Conservation (phyloP, 139 green algal species). For the Zygnema circumcarinatum region DNA sequence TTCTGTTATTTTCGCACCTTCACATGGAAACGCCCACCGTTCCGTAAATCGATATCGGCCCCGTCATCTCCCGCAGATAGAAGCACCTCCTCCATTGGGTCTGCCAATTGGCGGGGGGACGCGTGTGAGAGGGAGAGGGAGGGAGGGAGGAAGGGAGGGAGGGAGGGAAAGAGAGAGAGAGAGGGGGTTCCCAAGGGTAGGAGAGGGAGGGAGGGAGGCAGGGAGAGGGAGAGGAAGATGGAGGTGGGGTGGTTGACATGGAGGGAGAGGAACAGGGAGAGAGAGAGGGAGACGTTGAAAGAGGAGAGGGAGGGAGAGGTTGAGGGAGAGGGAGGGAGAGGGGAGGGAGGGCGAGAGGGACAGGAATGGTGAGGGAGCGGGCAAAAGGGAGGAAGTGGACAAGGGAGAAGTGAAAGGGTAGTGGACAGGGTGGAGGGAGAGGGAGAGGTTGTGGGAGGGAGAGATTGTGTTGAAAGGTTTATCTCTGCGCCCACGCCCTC, state of each 20-base stretch:
- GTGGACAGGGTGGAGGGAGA: not conserved
- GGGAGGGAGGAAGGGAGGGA: not conserved
- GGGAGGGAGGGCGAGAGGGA: constrained; percentile 3
- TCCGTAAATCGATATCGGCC: no score
- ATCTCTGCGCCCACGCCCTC: not conserved
- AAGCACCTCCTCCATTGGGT: no score
- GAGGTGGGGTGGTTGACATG: not conserved
- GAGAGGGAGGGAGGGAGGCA: constrained; percentile 19
- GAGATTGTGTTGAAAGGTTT: no score
- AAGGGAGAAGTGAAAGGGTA: not conserved
- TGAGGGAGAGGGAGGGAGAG: not conserved
- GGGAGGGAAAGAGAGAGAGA: constrained; percentile 6
- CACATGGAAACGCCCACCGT: no score
- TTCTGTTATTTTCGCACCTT: no score
- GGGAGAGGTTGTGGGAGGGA: no score
- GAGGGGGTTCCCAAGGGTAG: not conserved
- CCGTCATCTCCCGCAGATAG: no score
- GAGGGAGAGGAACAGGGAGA: not conserved
- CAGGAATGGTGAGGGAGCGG: not conserved
- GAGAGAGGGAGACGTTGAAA: not conserved
- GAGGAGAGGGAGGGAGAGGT: not conserved
- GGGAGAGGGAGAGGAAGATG: not conserved
- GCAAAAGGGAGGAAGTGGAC: not conserved
- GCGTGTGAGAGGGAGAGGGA: not conserved
- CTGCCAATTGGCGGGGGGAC: no score